Evolutionary conservation across 2,329 filamentous ascomycete genomes (phyloP).

Genomic region (Xylaria arbuscula): DNA sequence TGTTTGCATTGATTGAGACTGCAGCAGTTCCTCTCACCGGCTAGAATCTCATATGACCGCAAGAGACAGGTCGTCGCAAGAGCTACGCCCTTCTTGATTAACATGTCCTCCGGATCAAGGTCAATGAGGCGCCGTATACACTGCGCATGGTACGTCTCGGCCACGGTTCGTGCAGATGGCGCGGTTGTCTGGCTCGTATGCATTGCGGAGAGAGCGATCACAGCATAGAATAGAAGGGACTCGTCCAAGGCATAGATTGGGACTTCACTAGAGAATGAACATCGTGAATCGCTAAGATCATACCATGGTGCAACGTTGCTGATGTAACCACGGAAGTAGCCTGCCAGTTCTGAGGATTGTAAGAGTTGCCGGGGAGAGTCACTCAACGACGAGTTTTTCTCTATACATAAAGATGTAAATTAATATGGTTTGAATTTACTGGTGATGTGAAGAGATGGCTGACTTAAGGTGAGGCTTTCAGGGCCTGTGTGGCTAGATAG

Average conservation of each 20-base stretch:
- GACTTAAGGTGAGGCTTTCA: neutral
- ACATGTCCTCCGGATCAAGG: slow-evolving; percentile 49
- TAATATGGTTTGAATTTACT: neutral
- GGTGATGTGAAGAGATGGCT: neutral
- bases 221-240: slow-evolving; percentile 57
- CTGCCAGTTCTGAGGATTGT: slow-evolving; percentile 48
- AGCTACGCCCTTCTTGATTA: slow-evolving; percentile 53
- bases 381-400: neutral
- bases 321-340: slow-evolving; percentile 56
- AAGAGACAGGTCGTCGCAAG: slow-evolving; percentile 61
- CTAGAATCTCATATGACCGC: slow-evolving; percentile 61
- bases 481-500: slow-evolving; percentile 3
- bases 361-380: slow-evolving; percentile 48
- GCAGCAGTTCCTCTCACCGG: slow-evolving; percentile 48
- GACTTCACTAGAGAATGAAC: slow-evolving; percentile 52
- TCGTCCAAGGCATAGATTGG: slow-evolving; percentile 53
- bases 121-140: slow-evolving; percentile 56
- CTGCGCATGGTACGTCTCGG: slow-evolving; percentile 55
- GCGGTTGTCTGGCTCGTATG: slow-evolving; percentile 52
- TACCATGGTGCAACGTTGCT: slow-evolving; percentile 58
- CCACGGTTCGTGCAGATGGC: slow-evolving; percentile 44
- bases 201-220: slow-evolving; percentile 59
- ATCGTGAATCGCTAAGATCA: slow-evolving; percentile 56
- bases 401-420: neutral
- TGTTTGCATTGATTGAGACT: neutral